Evolutionary conservation across 345 rosid species (phyloP).

Genomic region (Acer campestre): DNA sequence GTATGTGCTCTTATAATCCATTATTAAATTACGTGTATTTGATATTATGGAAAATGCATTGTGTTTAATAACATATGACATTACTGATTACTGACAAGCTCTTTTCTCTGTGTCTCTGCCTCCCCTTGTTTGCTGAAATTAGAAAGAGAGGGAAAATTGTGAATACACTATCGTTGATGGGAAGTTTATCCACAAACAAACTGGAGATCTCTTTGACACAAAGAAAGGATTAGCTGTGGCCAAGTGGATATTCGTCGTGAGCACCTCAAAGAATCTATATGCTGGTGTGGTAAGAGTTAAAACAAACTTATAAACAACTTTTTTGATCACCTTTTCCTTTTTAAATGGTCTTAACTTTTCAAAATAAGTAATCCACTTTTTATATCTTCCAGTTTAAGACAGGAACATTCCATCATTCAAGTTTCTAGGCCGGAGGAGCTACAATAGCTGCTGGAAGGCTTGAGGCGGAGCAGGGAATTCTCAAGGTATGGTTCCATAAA

Average conservation of each 20-base stretch:
- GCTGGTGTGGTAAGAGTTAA: slow-evolving; percentile 50
- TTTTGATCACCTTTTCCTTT: background rate
- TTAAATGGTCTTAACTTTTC: background rate
- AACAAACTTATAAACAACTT: background rate
- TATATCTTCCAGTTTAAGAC: slow-evolving; percentile 71
- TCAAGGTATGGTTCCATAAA: slow-evolving; percentile 52
- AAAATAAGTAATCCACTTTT: background rate
- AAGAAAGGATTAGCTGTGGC: slow-evolving; percentile 37
- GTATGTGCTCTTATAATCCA: slow-evolving; percentile 41
- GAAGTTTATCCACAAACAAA: slow-evolving; percentile 62
- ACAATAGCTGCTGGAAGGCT: slow-evolving; percentile 93
- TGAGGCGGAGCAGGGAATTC: slow-evolving; percentile 60
- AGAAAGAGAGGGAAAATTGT: slow-evolving; percentile 90
- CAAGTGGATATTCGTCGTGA: slow-evolving; percentile 92
- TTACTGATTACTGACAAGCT: slow-evolving; percentile 19
- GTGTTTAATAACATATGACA: background rate
- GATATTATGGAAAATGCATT: background rate
- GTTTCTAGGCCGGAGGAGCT: slow-evolving; percentile 95
- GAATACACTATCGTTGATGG: slow-evolving; percentile 67
- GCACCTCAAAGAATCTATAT: slow-evolving; percentile 73
- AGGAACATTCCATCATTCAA: slow-evolving; percentile 90
- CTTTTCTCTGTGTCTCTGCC: background rate
- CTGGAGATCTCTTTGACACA: slow-evolving; percentile 59
- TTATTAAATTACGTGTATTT: background rate
- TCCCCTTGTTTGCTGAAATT: slow-evolving; percentile 21